Percentiles rank a stretch among this genome's conserved stretches.
phyloP scores from a whole-genome alignment of 2,329 filamentous ascomycete species.

The Aspergillus sp. region DNA sequence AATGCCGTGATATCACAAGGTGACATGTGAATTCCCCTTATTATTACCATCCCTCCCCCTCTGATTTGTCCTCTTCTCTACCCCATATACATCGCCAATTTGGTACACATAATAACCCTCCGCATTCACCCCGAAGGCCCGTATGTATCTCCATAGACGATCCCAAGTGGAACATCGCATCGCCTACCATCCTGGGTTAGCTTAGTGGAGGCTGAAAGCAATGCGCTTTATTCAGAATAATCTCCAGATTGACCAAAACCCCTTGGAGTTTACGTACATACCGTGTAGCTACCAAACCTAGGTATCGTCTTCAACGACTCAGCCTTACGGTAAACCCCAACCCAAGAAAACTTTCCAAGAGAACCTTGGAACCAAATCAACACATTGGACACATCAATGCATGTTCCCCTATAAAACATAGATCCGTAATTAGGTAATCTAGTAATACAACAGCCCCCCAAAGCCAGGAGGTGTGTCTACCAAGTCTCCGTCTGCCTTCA shows the following conservation, averaged over 20 bases:
- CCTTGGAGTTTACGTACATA: no score
- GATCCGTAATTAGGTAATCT: constrained; percentile 30
- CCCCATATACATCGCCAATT: background rate
- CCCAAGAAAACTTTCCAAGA: no score
- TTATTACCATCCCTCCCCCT: background rate
- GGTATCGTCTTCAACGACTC: background rate
- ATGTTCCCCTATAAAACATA: constrained; percentile 14
- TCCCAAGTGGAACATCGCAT: background rate
- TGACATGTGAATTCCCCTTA: no score
- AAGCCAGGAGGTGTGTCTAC: constrained; percentile 1
- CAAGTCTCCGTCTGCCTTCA: constrained; percentile 5
- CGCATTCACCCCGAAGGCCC: no score
- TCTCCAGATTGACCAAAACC: background rate
- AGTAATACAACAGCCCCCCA: constrained; percentile 34
- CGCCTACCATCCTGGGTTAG: background rate
- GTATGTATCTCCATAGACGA: background rate
- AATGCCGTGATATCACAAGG: no score
- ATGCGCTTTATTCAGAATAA: background rate
- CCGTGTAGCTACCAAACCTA: background rate
- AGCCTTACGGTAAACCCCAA: no score
- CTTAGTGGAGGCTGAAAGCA: background rate
- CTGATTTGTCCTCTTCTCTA: background rate
- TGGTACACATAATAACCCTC: background rate
- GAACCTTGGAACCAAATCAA: background rate
- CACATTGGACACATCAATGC: background rate